phyloP scores from a whole-genome alignment of 345 rosid genomes.

The Hibiscus trionum region DNA sequence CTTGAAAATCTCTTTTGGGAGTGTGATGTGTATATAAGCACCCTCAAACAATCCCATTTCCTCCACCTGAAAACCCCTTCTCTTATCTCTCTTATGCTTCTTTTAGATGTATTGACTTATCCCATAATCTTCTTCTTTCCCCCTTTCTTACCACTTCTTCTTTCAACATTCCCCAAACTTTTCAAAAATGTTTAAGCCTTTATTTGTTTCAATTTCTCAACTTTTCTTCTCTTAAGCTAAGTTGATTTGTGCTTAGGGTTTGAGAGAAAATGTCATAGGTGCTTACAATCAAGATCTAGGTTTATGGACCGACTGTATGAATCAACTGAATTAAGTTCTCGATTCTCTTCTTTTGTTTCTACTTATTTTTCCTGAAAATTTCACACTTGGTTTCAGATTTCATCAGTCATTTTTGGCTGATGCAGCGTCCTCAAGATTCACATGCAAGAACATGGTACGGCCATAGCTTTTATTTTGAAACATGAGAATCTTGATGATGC shows the following conservation, averaged over 20 bases:
- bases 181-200: background rate
- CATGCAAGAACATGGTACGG: conserved; percentile 28
- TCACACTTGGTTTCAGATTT: background rate
- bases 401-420: conserved; percentile 46
- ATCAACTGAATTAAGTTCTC: too few species aligned
- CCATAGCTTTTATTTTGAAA: background rate
- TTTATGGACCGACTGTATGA: too few species aligned
- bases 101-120: background rate
- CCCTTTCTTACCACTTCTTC: background rate
- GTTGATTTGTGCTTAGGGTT: background rate
- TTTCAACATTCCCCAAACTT: background rate
- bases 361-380: background rate
- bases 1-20: background rate
- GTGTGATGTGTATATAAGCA: conserved; percentile 17
- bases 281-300: too few species aligned
- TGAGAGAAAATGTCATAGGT: background rate
- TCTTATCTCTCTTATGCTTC: background rate
- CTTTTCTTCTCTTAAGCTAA: background rate
- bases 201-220: background rate
- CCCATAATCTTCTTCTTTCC: background rate
- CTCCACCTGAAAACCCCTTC: conserved; percentile 6
- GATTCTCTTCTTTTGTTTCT: background rate
- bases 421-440: conserved; percentile 72
- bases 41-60: conserved; percentile 5
- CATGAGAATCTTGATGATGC: conserved; percentile 86